Base-by-base conservation (phyloP, 2,329 filamentous ascomycete genomes). In the Hymenoscyphus occultus region DNA sequence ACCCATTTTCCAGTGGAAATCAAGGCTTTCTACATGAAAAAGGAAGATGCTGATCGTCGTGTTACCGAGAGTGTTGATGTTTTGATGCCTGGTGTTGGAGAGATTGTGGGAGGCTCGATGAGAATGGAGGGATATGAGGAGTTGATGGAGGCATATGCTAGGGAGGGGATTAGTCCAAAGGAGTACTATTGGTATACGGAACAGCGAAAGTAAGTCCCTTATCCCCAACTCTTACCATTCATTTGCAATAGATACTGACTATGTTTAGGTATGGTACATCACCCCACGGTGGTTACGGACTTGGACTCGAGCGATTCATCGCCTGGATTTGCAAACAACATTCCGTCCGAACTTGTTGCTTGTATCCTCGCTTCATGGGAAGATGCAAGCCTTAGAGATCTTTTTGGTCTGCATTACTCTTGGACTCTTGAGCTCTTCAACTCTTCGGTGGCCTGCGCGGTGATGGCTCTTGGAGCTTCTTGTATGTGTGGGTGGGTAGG, bases 1-100 rank as follows among this genome's bases (percentile, higher is more conserved):
- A 98, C 94, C 2, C 94, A 98, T 80, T 99, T 99, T 86, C 95
- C 95, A 22, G 89, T 89, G 66, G 92, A 94, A 81, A 97, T 99
- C 84, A 99, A 99, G 84, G 91, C 95, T 1, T 99, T 99, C 79
- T 99, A 99, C 85, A 99, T 99, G 95, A 90, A 93, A 80, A 93
- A 90, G 80, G 95, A 94, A 73, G 82, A 84, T 56, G 79, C 84
- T 39, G 95, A 99, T 76, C 81, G 79, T 39, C 86, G 93, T 32
- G 92, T 97, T 35, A 99, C 95, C 0, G 94, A 99, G 83, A 92
- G 88, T 68, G 94, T 98, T 14, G 95, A 99, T 74, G 82, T 84
- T 60, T 77, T 89, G 70, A 85, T 99, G 93, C 95, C 95, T 12
- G 92, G 92, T 71, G 95, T 99, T 32, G 95, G 95, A 66, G 95